These are phyloP conservation scores for Leucoagaricus sp. DNA, from an alignment of 1,284 basidiomycete species.

Conservation along the genomic window DNA sequence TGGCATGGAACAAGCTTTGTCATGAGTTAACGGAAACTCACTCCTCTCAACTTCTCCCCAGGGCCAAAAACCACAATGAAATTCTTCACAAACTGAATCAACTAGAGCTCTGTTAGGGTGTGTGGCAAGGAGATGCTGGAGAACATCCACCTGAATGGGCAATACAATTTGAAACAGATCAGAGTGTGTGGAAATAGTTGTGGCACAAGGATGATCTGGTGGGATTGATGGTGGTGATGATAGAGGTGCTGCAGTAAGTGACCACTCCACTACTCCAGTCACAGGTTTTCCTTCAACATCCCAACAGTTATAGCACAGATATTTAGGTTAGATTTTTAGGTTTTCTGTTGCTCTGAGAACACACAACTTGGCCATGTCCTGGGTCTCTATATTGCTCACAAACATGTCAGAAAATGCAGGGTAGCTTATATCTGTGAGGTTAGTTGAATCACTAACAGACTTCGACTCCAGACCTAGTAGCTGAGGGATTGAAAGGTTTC, in stretches of 20 bases:
- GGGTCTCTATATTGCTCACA: constrained; percentile 12
- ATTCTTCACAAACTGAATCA: neutral
- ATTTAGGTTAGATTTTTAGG: constrained; percentile 14
- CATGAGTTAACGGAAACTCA: constrained; percentile 9
- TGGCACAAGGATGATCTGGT: neutral
- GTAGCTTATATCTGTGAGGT: too few relatives aligned
- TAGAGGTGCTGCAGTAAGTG: neutral
- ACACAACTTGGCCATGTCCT: constrained; percentile 10
- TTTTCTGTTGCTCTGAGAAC: neutral
- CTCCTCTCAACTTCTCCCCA: constrained; percentile 25
- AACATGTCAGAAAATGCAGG: too few relatives aligned
- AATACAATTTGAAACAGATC: constrained; percentile 34
- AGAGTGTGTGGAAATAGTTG: constrained; percentile 19
- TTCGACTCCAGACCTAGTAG: too few relatives aligned
- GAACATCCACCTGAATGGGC: constrained; percentile 34
- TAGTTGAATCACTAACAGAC: too few relatives aligned
- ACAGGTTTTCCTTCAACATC: neutral
- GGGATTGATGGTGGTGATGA: neutral
- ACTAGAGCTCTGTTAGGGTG: neutral
- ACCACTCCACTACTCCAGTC: neutral
- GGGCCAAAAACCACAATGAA: constrained; percentile 36
- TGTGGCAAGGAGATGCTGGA: too few relatives aligned
- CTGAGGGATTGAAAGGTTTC: too few relatives aligned
- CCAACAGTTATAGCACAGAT: constrained; percentile 18
- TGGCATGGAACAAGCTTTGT: neutral